Base-by-base conservation (phyloP, 179 eudicot genomes). In the Drosera spatulata region DNA sequence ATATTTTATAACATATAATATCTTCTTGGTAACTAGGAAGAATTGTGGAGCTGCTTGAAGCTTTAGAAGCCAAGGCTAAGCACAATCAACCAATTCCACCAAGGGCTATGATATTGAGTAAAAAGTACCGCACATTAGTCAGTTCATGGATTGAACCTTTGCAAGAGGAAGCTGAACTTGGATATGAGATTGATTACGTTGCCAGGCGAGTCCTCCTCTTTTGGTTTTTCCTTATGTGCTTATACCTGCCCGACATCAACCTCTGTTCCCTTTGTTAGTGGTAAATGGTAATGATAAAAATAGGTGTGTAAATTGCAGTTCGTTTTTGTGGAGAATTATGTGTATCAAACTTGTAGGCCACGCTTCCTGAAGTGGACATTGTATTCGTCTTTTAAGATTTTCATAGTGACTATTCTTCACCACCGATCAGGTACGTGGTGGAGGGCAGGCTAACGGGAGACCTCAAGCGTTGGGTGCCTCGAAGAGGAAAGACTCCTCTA, bases 91-190 rank as follows among this genome's bases (percentile, higher is more conserved):
- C 74, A 69, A 78, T 93, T 60, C 96, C 99, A 63, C 74, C 94
- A 33, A 81, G 99, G 76, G 99, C 99, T 59, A 93, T 93, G 99
- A 82, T 89, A 61, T 68, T 85, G 79, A 93, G 82, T 82, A 85
- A 73, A 72, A 93, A 93, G 66, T 93, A 93, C 68, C 80, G 99
- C 62, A 81, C 97, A 22, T 59, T 93, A 64, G 93, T 93, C 64
- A 89, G 99, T 77, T 93, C 99, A 50, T 93, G 99, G 99, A 89
- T 93, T 74, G 99, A 93, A 74, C 99, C 99, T 67, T 71, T 93
- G 77, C 95, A 89, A 61, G 96, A 89, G 66, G 99, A 93, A 76
- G 99, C 99, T 71, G 99, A 93, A 63, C 86, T 89, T 63, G 99
- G 99, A 69, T 83, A 79, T 57, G 97, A 89, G 70, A 75, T 93